Evolutionary conservation across 23 red algal genomes (phyloP), one percentile per base, ranked within the genome.

Genomic region (Porphyridium purpureum): DNA sequence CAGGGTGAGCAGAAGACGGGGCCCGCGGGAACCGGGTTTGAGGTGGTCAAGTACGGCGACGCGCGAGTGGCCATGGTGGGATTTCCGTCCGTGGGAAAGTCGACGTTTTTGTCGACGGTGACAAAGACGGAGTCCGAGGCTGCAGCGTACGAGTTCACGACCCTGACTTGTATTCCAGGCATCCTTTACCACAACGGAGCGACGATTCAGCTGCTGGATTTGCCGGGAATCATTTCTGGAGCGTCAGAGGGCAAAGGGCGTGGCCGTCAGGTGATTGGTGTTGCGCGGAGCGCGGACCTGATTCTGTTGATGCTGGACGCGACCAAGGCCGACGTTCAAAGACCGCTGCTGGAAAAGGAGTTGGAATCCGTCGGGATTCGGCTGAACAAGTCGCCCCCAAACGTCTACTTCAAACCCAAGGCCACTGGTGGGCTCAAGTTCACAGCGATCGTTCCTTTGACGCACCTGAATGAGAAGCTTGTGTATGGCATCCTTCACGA

Each of bases 161-260:
- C 90, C 4, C 62, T 95, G 19, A 85, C 77, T 0, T 80, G 75
- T 41, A 79, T 95, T 6, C 90, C 90, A 24, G 78, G 76, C 30
- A 76, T 84, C 57, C 35, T 95, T 2, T 44, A 80, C 35, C 70
- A 85, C 64, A 71, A 73, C 21, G 90, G 81, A 9, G 77, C 90
- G n/a, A 95, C 69, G 17, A 95, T 95, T 52, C 90, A 95, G 50
- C 54, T 95, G 33, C 54, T 95, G 26, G 90, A 95, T 48, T 62
- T 95, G 48, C 90, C 90, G 20, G 90, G 90, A 31, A 98, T 86
- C 50, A 98, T 98, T 59, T 78, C 85, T 54, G 90, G 90, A 3
- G 90, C 90, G 40, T 56, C 63, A 5, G 62, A 98, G 61, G 90
- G 90, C 47, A 83, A 83, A 31, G 90, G 90, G 8, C 57, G 90